Base-by-base conservation (phyloP, 805 yeast genomes). In the Starmerella gropengiesseri region DNA sequence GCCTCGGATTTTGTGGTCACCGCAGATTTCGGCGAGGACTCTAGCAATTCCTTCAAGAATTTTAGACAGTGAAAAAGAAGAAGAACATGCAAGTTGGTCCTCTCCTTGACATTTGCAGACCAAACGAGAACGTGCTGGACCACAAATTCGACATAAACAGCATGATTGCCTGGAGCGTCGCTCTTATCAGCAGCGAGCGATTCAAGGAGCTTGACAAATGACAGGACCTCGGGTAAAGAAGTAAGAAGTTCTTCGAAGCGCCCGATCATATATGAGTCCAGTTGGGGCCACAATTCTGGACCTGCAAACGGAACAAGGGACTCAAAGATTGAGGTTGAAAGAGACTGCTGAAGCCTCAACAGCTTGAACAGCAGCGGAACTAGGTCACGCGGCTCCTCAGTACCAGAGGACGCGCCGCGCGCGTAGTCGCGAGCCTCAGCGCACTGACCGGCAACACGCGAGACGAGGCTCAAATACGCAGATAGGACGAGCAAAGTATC, bases 401-500 rank as follows among this genome's bases (percentile, higher is more conserved):
- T 17, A 11, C 20, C 37, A 14, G 37, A 23, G n/a, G 29, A 21
- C 5, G 3, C 31, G 35, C 31, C 28, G 16, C 27, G 33, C 28
- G 18, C 18, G 12, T 19, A 25, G 17, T n/a, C 41, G 18, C 35
- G 31, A 6, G 67, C 66, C 2, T 48, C 52, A 0, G 55, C 56
- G 47, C 69, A 65, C 51, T 71, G 63, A 4, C 56, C 55, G 1
- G 78, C 67, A 22, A 76, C 73, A 40, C 71, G 69, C 7, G 71
- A 66, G 2, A 86, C 64, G 38, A 91, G 62, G 20, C 81, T 76
- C 45, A 85, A 65, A 51, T 82, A 77, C 0, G 94, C 81, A 0
- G 87, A 72, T 6, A 86, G 65, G 41, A 82, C 76, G 7, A 84
- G 70, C 7, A 83, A 63, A 0, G 87, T 80, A 57, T 86, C 95